Evolutionary conservation across 192 early-diverging fungal species (phyloP).

Genomic region (Pilaira anomala): DNA sequence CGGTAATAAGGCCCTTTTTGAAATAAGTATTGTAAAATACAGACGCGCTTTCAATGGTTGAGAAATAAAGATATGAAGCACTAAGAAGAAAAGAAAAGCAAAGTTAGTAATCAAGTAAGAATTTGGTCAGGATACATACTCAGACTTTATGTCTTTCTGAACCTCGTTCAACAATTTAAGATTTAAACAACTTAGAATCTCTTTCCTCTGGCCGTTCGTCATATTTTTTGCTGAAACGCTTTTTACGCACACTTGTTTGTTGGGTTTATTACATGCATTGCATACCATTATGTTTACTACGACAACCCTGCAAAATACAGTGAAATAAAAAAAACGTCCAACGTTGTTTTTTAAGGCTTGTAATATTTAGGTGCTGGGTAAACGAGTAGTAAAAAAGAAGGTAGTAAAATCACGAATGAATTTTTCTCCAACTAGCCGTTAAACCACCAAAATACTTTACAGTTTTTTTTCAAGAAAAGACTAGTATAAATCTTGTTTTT

Average conservation of each 20-base stretch:
- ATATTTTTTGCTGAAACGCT: slow-evolving; percentile 1
- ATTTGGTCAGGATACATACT: slow-evolving; percentile 10
- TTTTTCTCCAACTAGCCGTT: too few species aligned
- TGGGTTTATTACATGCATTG: background rate
- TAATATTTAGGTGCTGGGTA: too few species aligned
- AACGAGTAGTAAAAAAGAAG: too few species aligned
- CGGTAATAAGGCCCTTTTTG: slow-evolving; percentile 3
- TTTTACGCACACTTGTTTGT: slow-evolving; percentile 2
- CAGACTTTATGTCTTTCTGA: background rate
- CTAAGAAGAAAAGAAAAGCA: slow-evolving; percentile 10
- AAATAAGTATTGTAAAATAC: slow-evolving; percentile 6
- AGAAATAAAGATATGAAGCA: slow-evolving; percentile 9
- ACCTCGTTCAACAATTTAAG: slow-evolving; percentile 2
- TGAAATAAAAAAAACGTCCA: slow-evolving; percentile 2
- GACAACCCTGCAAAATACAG: background rate
- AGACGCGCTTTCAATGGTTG: background rate
- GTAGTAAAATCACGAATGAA: too few species aligned
- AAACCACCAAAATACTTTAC: too few species aligned
- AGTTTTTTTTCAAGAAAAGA: too few species aligned
- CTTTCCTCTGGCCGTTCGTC: background rate
- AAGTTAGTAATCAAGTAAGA: slow-evolving; percentile 8
- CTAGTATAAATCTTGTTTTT: too few species aligned
- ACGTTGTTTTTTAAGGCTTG: too few species aligned
- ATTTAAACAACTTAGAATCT: background rate
- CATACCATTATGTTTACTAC: slow-evolving; percentile 5